Evolutionary conservation across 1,284 basidiomycete genomes (phyloP).

Genomic region (Phylloboletellus chloephorus): DNA sequence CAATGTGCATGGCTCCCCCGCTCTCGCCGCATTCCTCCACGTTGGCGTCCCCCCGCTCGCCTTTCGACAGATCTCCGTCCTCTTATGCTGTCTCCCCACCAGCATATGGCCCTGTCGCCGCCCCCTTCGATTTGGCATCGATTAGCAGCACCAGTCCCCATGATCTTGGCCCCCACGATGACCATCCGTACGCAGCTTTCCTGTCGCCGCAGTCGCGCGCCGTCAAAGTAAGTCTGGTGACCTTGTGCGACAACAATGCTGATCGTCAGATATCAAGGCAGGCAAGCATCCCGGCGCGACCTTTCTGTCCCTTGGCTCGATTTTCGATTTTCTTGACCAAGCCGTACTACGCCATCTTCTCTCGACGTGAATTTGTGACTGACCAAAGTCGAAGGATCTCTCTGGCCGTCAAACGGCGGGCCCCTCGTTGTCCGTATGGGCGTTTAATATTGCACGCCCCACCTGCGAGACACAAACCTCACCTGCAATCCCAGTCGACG

Average conservation of each 20-base stretch:
- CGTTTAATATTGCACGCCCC: slow-evolving; percentile 24
- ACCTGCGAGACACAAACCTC: slow-evolving; percentile 2
- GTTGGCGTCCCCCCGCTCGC: neutral
- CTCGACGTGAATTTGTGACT: slow-evolving; percentile 2
- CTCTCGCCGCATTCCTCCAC: slow-evolving; percentile 7
- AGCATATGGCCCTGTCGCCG: slow-evolving; percentile 5
- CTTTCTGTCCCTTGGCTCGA: slow-evolving; percentile 34
- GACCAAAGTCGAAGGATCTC: slow-evolving; percentile 12
- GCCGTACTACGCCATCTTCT: slow-evolving; percentile 17
- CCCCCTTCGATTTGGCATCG: slow-evolving; percentile 33
- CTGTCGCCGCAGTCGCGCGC: slow-evolving; percentile 46
- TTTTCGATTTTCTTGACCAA: slow-evolving; percentile 22
- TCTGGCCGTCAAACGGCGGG: slow-evolving; percentile 2
- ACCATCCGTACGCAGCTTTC: slow-evolving; percentile 38
- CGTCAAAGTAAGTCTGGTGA: slow-evolving; percentile 39
- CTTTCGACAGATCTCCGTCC: neutral
- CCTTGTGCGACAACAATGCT: neutral
- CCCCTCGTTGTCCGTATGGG: slow-evolving; percentile 42
- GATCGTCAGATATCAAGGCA: slow-evolving; percentile 16
- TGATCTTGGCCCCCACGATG: slow-evolving; percentile 9
- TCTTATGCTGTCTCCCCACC: slow-evolving; percentile 13
- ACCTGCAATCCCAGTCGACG: slow-evolving; percentile 17
- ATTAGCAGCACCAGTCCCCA: slow-evolving; percentile 33
- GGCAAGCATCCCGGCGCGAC: slow-evolving; percentile 23
- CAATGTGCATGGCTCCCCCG: slow-evolving; percentile 9